Base-by-base conservation (phyloP, 2,329 filamentous ascomycete species). In the Paecilomyces dactylethromorphus region DNA sequence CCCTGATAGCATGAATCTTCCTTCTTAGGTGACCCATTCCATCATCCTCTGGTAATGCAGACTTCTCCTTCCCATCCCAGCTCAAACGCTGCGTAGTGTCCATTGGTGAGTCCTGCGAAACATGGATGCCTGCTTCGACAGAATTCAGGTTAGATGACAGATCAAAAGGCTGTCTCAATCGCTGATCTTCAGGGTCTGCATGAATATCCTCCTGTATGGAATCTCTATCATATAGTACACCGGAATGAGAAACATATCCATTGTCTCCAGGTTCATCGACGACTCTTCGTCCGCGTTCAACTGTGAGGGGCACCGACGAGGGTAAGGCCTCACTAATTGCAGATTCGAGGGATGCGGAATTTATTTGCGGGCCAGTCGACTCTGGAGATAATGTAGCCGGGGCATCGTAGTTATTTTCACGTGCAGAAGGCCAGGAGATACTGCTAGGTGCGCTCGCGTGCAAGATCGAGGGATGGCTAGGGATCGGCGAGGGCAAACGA, bases 41-140 rank as follows among this genome's bases (percentile, higher is more conserved):
- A 78, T 94, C 90, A 68, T 93, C 88, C 69, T 88, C 90, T 1
- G 90, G 89, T 49, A 91, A 71, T 15, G 69, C 63, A 8, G 59
- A 64, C 12, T 66, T 64, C 1, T 57, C 61, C 18, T 58, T 50
- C 24, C 65, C 65, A 55, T 67, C 64, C 57, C 45, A 64, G 29
- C 32, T 56, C 24, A 56, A 32, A 22, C 50, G 15, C 39, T 61
- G 54, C 21, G 53, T 39, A 22, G 26, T 29, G 32, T 13, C 24
- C 32, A 29, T 29, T 29, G 26, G 24, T 35, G 35, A n/a, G 24
- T 39, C 52, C 13, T 18, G 11, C 22, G 39, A 29, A 31, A 29
- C 24, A 51, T 18, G 18, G 35, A 3, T 39, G 39, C 39, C 26
- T 33, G 39, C 54, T 56, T 31, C 53, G 26, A 54, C 13, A 18